Conservation (phyloP, 2,329 filamentous ascomycete genomes). For the Endoconidiophora polonica region DNA sequence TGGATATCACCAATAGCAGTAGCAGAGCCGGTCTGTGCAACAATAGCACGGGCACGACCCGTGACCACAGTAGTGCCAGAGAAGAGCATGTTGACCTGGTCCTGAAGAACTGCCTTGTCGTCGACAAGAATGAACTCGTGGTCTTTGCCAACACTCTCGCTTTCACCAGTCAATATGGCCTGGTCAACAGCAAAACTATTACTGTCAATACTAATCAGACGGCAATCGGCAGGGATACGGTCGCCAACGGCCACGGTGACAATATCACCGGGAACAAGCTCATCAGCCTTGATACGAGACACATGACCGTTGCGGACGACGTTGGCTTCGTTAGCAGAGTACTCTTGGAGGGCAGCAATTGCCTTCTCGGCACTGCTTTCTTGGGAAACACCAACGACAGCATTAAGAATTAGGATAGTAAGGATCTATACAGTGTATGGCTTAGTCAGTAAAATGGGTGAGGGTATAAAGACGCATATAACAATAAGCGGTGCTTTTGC, state of each 20-base stretch:
- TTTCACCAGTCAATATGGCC: conserved; percentile 92
- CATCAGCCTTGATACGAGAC: conserved; percentile 81
- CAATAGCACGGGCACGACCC: conserved; percentile 78
- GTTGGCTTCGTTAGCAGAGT: conserved; percentile 95
- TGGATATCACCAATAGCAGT: conserved; percentile 98
- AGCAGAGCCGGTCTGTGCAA: conserved; percentile 73
- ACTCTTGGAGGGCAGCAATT: conserved; percentile 94
- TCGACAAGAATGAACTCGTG: conserved; percentile 50
- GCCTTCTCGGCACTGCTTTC: conserved; percentile 98
- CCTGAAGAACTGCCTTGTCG: conserved; percentile 79
- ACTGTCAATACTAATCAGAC: conserved; percentile 77
- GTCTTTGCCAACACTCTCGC: conserved; percentile 89
- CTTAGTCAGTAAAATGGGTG: too few relatives aligned
- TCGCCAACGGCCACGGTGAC: conserved; percentile 79
- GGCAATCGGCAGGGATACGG: conserved; percentile 86
- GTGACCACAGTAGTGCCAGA: conserved; percentile 95
- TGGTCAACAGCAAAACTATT: conserved; percentile 96
- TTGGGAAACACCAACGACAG: conserved; percentile 93
- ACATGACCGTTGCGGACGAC: conserved; percentile 65
- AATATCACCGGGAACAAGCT: conserved; percentile 87
- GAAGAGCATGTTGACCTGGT: conserved; percentile 95
- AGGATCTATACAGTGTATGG: conserved; percentile 47
- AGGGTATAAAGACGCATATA: too few relatives aligned
- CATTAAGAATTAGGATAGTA: conserved; percentile 90
- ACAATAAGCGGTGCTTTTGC: too few relatives aligned